phyloP scores from a whole-genome alignment of 257 asterid species.

The Oldenlandia corymbosa region DNA sequence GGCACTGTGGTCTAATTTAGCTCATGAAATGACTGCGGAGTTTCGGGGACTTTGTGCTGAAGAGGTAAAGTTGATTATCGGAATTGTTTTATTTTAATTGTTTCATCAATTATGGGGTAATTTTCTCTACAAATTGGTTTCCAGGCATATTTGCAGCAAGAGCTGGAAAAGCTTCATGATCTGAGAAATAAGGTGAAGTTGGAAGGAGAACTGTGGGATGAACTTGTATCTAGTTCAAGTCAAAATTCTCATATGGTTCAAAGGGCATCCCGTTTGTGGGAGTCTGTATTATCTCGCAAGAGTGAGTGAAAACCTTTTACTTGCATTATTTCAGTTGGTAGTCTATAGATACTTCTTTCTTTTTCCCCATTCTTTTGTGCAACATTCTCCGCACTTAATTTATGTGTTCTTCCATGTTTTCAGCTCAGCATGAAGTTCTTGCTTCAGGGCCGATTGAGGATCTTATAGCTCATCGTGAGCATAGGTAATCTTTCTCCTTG shows the following conservation, averaged over 20 bases:
- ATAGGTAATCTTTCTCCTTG: slow-evolving; percentile 53
- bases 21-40: slow-evolving; percentile 99
- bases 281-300: slow-evolving; percentile 87
- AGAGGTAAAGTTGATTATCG: slow-evolving; percentile 53
- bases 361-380: neutral
- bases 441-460: slow-evolving; percentile 99
- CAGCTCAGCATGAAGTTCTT: slow-evolving; percentile 95
- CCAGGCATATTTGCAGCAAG: slow-evolving; percentile 98
- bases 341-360: neutral
- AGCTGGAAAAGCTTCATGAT: slow-evolving; percentile 91
- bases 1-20: slow-evolving; percentile 95
- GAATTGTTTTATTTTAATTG: neutral
- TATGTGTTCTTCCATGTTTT: slow-evolving; percentile 10
- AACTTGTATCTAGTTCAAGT: slow-evolving; percentile 97
- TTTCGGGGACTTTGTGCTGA: slow-evolving; percentile 97
- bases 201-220: slow-evolving; percentile 99
- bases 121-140: slow-evolving; percentile 22
- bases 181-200: slow-evolving; percentile 88
- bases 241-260: slow-evolving; percentile 98
- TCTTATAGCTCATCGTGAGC: slow-evolving; percentile 99
- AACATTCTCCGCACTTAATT: neutral
- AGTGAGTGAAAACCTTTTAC: slow-evolving; percentile 46
- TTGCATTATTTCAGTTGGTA: neutral
- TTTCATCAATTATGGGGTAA: neutral
- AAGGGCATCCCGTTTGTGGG: slow-evolving; percentile 97